A percentile compares a stretch with the other conserved stretches of the same genome.
phyloP scores from a whole-genome alignment of 2,329 filamentous ascomycete species.

The Fusarium sambucinum region DNA sequence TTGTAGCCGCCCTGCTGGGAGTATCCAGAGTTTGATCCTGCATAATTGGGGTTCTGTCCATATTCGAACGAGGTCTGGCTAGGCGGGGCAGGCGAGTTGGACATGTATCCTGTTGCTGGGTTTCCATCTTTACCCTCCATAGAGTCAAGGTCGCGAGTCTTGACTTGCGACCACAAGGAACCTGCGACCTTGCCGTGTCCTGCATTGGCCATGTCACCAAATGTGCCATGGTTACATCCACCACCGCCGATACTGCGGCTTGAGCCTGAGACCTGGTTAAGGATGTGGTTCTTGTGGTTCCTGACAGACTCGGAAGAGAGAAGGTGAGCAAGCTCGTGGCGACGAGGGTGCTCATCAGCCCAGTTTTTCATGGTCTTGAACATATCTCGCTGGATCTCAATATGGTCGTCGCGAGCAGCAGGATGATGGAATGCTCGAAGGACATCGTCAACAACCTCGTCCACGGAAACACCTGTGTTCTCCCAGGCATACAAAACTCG shows the following conservation, averaged over 20 bases:
- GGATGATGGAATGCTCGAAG: slow-evolving; percentile 92
- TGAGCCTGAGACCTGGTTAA: slow-evolving; percentile 51
- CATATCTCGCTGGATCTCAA: slow-evolving; percentile 90
- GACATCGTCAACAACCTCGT: slow-evolving; percentile 86
- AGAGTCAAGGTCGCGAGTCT: slow-evolving; percentile 67
- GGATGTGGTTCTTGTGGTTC: slow-evolving; percentile 81
- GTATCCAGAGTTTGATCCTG: slow-evolving; percentile 40
- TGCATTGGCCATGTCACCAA: slow-evolving; percentile 57
- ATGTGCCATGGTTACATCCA: slow-evolving; percentile 58
- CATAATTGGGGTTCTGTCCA: slow-evolving; percentile 53
- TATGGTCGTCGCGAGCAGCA: slow-evolving; percentile 77
- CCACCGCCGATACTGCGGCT: slow-evolving; percentile 45
- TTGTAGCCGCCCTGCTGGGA: slow-evolving; percentile 44
- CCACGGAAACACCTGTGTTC: slow-evolving; percentile 82
- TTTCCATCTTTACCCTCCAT: slow-evolving; percentile 64
- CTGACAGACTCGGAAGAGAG: slow-evolving; percentile 87
- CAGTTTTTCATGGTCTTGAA: slow-evolving; percentile 86
- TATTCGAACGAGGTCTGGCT: slow-evolving; percentile 57
- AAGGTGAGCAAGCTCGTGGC: slow-evolving; percentile 76
- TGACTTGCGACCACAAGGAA: slow-evolving; percentile 72
- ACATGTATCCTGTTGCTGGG: slow-evolving; percentile 53
- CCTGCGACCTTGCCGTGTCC: slow-evolving; percentile 70
- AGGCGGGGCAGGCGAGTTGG: slow-evolving; percentile 55
- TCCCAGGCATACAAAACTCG: slow-evolving; percentile 95
- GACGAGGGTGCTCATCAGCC: slow-evolving; percentile 77